These are phyloP conservation scores for Symbiotaphrina buchneri DNA, from an alignment of 495 filamentous ascomycete species.

Conservation along the genomic window DNA sequence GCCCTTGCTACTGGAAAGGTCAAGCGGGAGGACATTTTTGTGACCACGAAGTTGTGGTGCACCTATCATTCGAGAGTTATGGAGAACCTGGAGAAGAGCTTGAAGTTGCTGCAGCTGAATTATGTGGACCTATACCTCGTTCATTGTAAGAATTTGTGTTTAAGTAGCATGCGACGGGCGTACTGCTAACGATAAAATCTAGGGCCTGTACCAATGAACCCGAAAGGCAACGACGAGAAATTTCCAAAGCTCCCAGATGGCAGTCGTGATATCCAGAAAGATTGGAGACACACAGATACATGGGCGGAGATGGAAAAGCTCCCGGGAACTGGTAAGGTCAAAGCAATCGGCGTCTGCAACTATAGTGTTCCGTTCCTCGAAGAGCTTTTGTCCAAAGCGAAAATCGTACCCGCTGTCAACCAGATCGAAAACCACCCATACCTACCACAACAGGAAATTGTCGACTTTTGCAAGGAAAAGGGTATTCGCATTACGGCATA, in stretches of 20 bases:
- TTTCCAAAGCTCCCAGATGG: slow-evolving; percentile 57
- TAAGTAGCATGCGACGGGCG: too few species aligned
- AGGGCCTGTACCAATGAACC: too few species aligned
- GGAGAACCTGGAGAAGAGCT: slow-evolving; percentile 41
- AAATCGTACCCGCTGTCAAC: slow-evolving; percentile 58
- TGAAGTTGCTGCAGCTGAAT: slow-evolving; percentile 47
- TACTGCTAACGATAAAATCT: too few species aligned
- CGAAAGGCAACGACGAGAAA: slow-evolving; percentile 53
- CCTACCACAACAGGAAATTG: slow-evolving; percentile 71
- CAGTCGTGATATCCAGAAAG: slow-evolving; percentile 39
- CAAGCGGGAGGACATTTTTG: slow-evolving; percentile 58
- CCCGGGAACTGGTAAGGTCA: slow-evolving; percentile 38
- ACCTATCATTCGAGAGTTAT: slow-evolving; percentile 49
- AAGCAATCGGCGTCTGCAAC: slow-evolving; percentile 67
- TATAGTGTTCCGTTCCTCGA: slow-evolving; percentile 54
- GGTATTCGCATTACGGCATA: slow-evolving; percentile 62
- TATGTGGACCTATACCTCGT: slow-evolving; percentile 69
- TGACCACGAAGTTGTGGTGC: slow-evolving; percentile 69
- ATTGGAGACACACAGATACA: slow-evolving; percentile 44
- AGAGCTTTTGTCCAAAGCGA: slow-evolving; percentile 41
- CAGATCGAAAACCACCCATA: slow-evolving; percentile 80
- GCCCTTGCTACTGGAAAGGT: slow-evolving; percentile 43
- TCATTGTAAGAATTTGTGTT: too few species aligned
- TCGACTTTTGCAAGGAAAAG: slow-evolving; percentile 48
- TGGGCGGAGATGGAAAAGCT: slow-evolving; percentile 69